phyloP scores from a whole-genome alignment of 202 grass and related monocot species.

The Bolboschoenoplectus hybrid region DNA sequence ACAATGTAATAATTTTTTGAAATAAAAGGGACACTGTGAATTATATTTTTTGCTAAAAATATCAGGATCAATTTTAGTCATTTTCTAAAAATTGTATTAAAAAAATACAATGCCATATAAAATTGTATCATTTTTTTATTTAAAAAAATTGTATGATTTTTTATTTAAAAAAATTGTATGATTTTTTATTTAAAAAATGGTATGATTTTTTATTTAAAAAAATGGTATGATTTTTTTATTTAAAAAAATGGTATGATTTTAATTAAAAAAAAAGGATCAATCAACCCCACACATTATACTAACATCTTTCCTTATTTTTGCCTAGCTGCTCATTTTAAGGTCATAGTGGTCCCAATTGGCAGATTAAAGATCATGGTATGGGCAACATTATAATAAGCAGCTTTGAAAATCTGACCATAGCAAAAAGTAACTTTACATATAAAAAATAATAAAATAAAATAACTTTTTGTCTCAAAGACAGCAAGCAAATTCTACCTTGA shows the following conservation, averaged over 20 bases:
- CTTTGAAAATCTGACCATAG: background rate
- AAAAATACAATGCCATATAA: too few relatives aligned
- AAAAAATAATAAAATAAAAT: background rate
- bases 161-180: background rate
- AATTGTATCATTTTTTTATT: background rate
- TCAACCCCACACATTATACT: background rate
- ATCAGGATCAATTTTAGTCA: too few relatives aligned
- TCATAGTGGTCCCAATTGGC: background rate
- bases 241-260: background rate
- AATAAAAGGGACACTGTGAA: too few relatives aligned
- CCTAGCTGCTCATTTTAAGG: background rate
- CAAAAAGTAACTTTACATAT: slow-evolving; percentile 20
- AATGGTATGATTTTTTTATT: background rate
- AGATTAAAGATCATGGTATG: slow-evolving; percentile 18
- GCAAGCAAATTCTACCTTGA: slow-evolving; percentile 4
- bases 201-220: too few relatives aligned
- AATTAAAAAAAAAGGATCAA: background rate
- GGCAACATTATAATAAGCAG: slow-evolving; percentile 14
- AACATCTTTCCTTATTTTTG: background rate
- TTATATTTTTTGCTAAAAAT: too few relatives aligned
- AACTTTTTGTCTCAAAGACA: background rate
- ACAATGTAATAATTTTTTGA: too few relatives aligned
- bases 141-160: too few relatives aligned
- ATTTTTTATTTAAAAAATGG: too few relatives aligned
- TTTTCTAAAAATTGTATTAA: too few relatives aligned